Base-by-base conservation (phyloP, 768 basidiomycete species). In the Dioszegia aurantiaca region DNA sequence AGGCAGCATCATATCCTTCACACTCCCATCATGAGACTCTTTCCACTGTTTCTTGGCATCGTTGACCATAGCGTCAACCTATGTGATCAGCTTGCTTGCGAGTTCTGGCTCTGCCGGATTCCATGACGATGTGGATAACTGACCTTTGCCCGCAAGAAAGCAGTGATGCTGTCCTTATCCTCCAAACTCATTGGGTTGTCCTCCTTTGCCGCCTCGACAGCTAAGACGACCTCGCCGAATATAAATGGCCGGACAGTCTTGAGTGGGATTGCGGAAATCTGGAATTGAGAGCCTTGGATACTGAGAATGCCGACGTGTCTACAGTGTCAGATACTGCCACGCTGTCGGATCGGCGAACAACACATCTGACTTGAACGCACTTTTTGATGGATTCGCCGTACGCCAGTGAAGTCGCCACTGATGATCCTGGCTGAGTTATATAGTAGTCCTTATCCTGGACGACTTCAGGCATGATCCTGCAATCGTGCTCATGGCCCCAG, bases 401-500 rank as follows among this genome's bases (percentile, higher is more conserved):
- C 1, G 92, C 88, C 21, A 99, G 80, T 30, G 89, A 90, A 0
- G 95, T 99, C 0, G 95, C 95, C 2, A 99, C 86, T 0, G 88
- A 89, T 0, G 90, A 93, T 1, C 95, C 95, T 3, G 95, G 95
- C 76, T 99, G 95, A 1, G 86, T 84, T 69, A 99, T 91, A 68
- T 83, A 86, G 78, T 99, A 99, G 16, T 82, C 83, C 76, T 94
- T 93, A 12, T 89, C 91, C 3, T 90, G 86, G 8, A 99, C 94
- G 4, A 85, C 82, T 69, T 95, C 90, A 0, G 95, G 94, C 1
- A 85, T 80, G 54, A 94, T 88, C 28, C 93, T 84, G 69, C 94
- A 98, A 76, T 98, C 95, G 72, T 99, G 95, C 76, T 99, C 95
- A 74, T 99, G 95, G 6, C 95, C 95, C 95, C 95, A 99, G 1